Base-by-base conservation (phyloP, 2,329 filamentous ascomycete genomes). In the Onygenales sp. region DNA sequence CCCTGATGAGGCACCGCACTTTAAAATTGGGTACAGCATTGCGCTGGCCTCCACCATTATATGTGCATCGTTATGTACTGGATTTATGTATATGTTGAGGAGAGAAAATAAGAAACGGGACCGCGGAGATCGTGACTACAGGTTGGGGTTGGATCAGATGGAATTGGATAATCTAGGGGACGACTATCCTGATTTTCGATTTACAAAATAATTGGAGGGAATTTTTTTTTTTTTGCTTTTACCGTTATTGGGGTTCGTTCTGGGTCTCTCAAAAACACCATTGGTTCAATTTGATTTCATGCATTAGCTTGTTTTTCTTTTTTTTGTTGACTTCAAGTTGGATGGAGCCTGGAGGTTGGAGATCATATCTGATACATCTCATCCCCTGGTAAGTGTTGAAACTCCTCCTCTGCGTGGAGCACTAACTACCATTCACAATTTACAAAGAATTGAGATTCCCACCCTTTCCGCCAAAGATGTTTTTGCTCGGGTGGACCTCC, bases 1-100 rank as follows among this genome's bases (percentile, higher is more conserved):
- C 33, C 49, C 59, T 33, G 53, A 55, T 6, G 64, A 67, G 47
- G 63, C 63, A 5, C 66, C 64, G 1, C 53, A 49, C 3, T 67
- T 64, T 49, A 52, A 36, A 2, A 65, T 61, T 5, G 66, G 65
- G 6, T 65, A 61, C 49, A 86, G 86, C 58, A 62, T 58, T 1
- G 63, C 62, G 56, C 51, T 68, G 43, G 65, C 56, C 1, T 61
- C 70, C 56, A 52, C 67, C 8, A 67, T 66, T 66, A 52, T 70
- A 3, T 66, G 65, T 57, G 66, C 63, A 5, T 4, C 63, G 13
- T 53, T 63, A 2, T 65, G 65, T 43, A 57, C 61, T 4, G 52
- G 61, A 2, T 66, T 70, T 47, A 58, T 70, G 46, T 59, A 60
- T n/a, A 66, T 62, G 57, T 50, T 70, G 17, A 57, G 57, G 13